Percentiles rank a stretch among this genome's conserved stretches.
These are phyloP conservation scores for Penicillium coffeae DNA, from an alignment of 495 filamentous ascomycete genomes.

Conservation along the genomic window DNA sequence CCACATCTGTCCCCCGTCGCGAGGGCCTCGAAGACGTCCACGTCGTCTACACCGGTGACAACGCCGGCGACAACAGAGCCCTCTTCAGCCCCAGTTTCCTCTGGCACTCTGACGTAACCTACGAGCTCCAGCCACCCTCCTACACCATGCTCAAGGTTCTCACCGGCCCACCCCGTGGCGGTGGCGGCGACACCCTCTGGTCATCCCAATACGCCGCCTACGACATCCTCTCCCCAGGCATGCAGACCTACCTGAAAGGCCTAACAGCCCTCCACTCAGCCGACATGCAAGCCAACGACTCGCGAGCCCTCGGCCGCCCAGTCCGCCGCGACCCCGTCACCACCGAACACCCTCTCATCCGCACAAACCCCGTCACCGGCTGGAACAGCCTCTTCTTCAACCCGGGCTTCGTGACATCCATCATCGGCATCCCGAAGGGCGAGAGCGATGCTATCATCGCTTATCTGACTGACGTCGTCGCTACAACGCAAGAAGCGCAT, in stretches of 20 bases:
- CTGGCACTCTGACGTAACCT: slow-evolving; percentile 66
- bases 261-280: slow-evolving; percentile 70
- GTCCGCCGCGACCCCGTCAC: slow-evolving; percentile 65
- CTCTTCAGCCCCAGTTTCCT: slow-evolving; percentile 49
- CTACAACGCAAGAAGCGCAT: slow-evolving; percentile 62
- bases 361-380: slow-evolving; percentile 69
- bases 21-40: slow-evolving; percentile 65
- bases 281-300: slow-evolving; percentile 64
- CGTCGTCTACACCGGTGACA: slow-evolving; percentile 62
- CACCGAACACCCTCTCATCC: slow-evolving; percentile 66
- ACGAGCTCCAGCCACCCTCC: slow-evolving; percentile 73
- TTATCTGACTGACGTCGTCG: slow-evolving; percentile 61
- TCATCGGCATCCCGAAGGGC: slow-evolving; percentile 60
- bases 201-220: slow-evolving; percentile 71
- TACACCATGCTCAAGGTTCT: slow-evolving; percentile 71
- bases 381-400: slow-evolving; percentile 76
- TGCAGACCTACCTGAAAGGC: slow-evolving; percentile 68
- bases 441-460: slow-evolving; percentile 65
- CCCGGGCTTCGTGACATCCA: slow-evolving; percentile 71
- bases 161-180: slow-evolving; percentile 60
- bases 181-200: slow-evolving; percentile 75
- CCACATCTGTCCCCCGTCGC: slow-evolving; percentile 55
- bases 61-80: slow-evolving; percentile 56
- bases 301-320: slow-evolving; percentile 54
- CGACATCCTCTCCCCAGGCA: slow-evolving; percentile 60